Percentiles rank a stretch among this genome's conserved stretches.
Conservation (phyloP, 805 yeast species). For the Priceomyces carsonii region DNA sequence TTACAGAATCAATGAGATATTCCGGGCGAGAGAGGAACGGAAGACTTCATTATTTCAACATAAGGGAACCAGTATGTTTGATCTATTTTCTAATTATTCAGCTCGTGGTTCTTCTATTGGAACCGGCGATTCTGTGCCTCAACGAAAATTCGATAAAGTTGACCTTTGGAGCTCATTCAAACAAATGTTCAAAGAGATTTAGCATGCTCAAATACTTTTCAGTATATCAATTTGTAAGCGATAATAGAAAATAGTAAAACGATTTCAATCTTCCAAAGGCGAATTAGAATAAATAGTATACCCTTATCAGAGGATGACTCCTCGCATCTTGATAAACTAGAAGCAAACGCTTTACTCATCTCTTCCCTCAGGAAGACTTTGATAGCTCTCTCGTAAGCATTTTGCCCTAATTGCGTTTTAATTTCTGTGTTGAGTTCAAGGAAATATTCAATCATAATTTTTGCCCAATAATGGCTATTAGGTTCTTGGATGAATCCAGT, state of each 20-base stretch:
- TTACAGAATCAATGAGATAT: constrained; percentile 16
- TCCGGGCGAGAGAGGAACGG: constrained; percentile 9
- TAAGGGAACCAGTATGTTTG: constrained; percentile 7
- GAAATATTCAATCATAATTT: constrained; percentile 44
- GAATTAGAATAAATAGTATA: constrained; percentile 10
- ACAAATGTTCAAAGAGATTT: constrained; percentile 21
- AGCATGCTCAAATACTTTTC: neutral
- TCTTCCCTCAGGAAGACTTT: constrained; percentile 45
- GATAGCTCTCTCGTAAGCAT: constrained; percentile 38
- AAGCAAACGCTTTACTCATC: constrained; percentile 36
- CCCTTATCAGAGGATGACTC: constrained; percentile 12
- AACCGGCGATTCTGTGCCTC: constrained; percentile 9
- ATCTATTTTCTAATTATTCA: constrained; percentile 7
- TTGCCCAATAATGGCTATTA: constrained; percentile 54
- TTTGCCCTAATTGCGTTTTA: constrained; percentile 29
- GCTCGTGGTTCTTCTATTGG: constrained; percentile 12
- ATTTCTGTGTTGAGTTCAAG: constrained; percentile 17
- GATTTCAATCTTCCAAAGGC: constrained; percentile 15
- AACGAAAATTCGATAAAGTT: constrained; percentile 19
- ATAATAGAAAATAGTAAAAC: constrained; percentile 9
- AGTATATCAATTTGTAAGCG: constrained; percentile 6
- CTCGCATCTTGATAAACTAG: constrained; percentile 12
- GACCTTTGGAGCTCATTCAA: constrained; percentile 32
- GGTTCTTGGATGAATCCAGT: constrained; percentile 66
- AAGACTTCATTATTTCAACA: neutral